phyloP scores from a whole-genome alignment of 257 asterid genomes.

The Leptodermis oblonga region DNA sequence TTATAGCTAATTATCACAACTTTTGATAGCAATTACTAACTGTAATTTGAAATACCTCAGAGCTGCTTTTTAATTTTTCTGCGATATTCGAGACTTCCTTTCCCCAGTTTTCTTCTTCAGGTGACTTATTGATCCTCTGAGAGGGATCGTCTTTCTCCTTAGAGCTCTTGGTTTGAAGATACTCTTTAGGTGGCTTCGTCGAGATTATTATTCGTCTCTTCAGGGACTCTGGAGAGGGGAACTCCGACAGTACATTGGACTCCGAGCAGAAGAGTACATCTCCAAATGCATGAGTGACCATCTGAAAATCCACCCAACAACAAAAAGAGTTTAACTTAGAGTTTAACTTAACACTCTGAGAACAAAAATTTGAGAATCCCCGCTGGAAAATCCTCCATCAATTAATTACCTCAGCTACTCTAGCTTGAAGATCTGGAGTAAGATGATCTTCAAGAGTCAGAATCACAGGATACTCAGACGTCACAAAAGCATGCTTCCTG shows the following conservation, averaged over 20 bases:
- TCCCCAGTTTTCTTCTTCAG: conserved; percentile 60
- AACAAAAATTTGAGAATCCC: background rate
- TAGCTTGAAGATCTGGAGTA: conserved; percentile 64
- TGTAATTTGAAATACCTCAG: conserved; percentile 22
- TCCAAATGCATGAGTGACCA: conserved; percentile 54
- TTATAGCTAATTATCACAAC: no score
- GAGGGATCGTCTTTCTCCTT: conserved; percentile 27
- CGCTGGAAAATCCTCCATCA: background rate
- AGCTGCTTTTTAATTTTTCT: background rate
- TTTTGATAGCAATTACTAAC: no score
- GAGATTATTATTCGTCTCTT: conserved; percentile 55
- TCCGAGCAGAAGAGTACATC: conserved; percentile 39
- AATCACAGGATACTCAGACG: conserved; percentile 73
- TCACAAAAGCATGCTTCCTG: conserved; percentile 56
- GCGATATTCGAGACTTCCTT: conserved; percentile 38
- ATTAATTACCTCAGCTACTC: conserved; percentile 63
- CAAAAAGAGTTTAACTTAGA: background rate
- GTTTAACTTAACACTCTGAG: no score
- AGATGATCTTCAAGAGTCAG: conserved; percentile 83
- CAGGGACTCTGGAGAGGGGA: conserved; percentile 68
- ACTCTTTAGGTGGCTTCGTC: conserved; percentile 72
- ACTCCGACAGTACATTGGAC: conserved; percentile 41
- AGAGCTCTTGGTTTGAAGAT: conserved; percentile 38
- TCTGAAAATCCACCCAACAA: conserved; percentile 31
- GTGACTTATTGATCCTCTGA: conserved; percentile 26